Percentiles rank a stretch among this genome's conserved stretches.
phyloP scores from a whole-genome alignment of 257 asterid genomes.

The Rehmannia glutinosa region DNA sequence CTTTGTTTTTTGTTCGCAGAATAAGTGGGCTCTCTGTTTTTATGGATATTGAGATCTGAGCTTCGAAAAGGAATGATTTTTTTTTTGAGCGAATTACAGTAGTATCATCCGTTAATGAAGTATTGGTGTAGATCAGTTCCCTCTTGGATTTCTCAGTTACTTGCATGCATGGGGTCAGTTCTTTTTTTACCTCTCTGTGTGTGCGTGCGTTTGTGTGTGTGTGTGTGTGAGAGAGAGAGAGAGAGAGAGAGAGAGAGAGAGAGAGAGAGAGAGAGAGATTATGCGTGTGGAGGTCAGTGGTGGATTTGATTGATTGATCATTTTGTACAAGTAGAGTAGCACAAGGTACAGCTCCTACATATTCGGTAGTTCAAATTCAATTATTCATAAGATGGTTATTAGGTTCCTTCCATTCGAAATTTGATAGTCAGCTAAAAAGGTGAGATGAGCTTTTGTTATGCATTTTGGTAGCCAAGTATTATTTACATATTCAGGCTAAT shows the following conservation, averaged over 20 bases:
- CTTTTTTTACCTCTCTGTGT: conserved; percentile 15
- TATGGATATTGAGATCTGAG: conserved; percentile 40
- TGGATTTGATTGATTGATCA: conserved; percentile 16
- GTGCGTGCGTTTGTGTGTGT: not conserved
- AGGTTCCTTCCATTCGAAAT: no score
- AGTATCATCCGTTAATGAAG: conserved; percentile 30
- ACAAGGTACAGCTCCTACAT: not conserved
- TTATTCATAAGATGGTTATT: not conserved
- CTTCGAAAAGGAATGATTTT: conserved; percentile 24
- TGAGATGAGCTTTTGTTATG: not conserved
- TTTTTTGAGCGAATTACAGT: conserved; percentile 22
- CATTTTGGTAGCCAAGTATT: not conserved
- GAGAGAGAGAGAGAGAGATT: no score
- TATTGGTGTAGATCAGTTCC: conserved; percentile 38
- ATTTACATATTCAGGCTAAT: not conserved
- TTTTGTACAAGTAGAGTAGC: conserved; percentile 4
- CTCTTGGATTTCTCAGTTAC: conserved; percentile 49
- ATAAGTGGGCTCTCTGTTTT: conserved; percentile 5
- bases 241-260: no score
- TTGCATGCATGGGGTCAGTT: conserved; percentile 95
- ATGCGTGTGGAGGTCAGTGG: not conserved
- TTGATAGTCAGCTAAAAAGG: conserved; percentile 16
- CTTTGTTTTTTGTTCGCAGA: conserved; percentile 20
- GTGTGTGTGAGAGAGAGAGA: no score
- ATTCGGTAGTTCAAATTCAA: not conserved